Percentiles rank a stretch among this genome's conserved stretches.
These are phyloP conservation scores for Lactarius sp. DNA, from an alignment of 768 basidiomycete genomes.

Conservation along the genomic window DNA sequence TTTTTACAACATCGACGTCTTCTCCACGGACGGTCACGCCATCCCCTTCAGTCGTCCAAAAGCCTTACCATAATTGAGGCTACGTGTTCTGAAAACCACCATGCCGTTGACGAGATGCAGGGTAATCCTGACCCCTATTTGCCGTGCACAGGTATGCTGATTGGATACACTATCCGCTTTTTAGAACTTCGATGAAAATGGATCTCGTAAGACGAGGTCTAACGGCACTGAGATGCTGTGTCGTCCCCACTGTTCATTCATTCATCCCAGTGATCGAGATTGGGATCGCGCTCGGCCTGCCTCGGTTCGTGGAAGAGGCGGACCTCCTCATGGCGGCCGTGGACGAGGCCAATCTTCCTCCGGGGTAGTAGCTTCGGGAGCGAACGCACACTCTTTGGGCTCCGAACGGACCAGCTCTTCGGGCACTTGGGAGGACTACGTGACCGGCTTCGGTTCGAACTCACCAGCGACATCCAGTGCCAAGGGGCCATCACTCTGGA, in stretches of 20 bases:
- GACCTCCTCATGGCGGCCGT: background rate
- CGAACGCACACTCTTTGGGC: background rate
- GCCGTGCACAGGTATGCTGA: background rate
- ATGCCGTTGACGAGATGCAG: slow-evolving; percentile 9
- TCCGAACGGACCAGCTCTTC: slow-evolving; percentile 1
- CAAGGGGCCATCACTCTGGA: background rate
- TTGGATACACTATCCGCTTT: background rate
- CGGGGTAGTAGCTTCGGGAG: background rate
- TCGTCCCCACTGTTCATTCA: slow-evolving; percentile 8
- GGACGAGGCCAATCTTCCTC: slow-evolving; percentile 11
- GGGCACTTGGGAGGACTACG: slow-evolving; percentile 13
- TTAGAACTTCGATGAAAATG: slow-evolving; percentile 17
- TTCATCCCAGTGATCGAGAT: slow-evolving; percentile 16
- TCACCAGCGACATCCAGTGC: background rate
- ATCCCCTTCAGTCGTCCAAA: background rate
- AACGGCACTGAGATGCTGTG: slow-evolving; percentile 6
- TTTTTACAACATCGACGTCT: no score
- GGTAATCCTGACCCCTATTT: background rate
- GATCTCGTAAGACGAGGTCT: slow-evolving; percentile 4
- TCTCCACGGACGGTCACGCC: background rate
- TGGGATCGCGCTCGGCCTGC: slow-evolving; percentile 13
- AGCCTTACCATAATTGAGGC: background rate
- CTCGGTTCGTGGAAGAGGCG: background rate
- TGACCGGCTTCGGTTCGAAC: background rate
- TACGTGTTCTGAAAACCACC: background rate